These are phyloP conservation scores for Phytopythium chamaehyphon DNA, from an alignment of 352 stramenopile genomes.

Conservation along the genomic window DNA sequence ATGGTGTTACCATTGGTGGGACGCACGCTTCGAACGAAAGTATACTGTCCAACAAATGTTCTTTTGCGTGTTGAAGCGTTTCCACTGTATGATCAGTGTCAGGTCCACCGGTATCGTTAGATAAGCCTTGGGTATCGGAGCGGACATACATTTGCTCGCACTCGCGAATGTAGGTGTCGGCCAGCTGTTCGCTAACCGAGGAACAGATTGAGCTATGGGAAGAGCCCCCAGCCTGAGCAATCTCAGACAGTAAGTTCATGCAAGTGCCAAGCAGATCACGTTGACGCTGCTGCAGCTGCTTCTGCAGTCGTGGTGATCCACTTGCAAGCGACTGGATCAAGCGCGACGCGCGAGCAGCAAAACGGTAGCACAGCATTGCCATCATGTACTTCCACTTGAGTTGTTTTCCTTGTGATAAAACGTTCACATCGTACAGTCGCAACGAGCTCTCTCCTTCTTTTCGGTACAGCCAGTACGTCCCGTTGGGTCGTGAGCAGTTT, in stretches of 20 bases:
- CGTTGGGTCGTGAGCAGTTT: constrained; percentile 78
- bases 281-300: constrained; percentile 67
- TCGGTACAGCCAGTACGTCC: constrained; percentile 82
- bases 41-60: constrained; percentile 68
- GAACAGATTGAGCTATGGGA: constrained; percentile 75
- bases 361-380: constrained; percentile 87
- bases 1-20: constrained; percentile 6
- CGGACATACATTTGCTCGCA: constrained; percentile 27
- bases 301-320: constrained; percentile 51
- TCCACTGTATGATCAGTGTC: constrained; percentile 18
- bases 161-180: constrained; percentile 76
- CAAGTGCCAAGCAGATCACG: constrained; percentile 74
- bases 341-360: constrained; percentile 64
- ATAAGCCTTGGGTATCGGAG: constrained; percentile 4
- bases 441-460: constrained; percentile 77
- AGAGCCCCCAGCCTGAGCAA: constrained; percentile 49
- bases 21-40: constrained; percentile 69
- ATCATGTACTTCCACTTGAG: constrained; percentile 92
- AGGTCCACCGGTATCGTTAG: not conserved
- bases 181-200: constrained; percentile 75
- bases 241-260: constrained; percentile 69
- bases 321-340: constrained; percentile 56
- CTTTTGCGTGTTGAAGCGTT: constrained; percentile 48
- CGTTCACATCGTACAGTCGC: constrained; percentile 78
- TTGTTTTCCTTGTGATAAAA: constrained; percentile 77